Conservation (phyloP, 495 filamentous ascomycete species). For the Aspergillus ellipticus region DNA sequence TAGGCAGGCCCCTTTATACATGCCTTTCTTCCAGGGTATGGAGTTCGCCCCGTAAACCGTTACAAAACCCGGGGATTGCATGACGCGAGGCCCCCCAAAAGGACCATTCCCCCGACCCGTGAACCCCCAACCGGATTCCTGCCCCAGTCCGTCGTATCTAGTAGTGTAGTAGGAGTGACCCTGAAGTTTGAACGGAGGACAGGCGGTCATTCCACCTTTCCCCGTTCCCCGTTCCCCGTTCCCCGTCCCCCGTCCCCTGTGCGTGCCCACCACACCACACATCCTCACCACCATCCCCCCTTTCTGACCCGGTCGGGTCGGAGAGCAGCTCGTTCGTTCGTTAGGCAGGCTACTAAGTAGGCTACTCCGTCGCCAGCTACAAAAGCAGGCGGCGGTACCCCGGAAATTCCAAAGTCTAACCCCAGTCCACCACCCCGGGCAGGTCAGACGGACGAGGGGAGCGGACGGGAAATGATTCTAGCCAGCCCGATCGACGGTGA, state of each 20-base stretch:
- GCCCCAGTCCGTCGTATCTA: no score
- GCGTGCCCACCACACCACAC: no score
- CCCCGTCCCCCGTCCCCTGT: no score
- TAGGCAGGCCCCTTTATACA: neutral
- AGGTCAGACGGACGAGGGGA: neutral
- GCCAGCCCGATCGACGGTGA: constrained; percentile 5
- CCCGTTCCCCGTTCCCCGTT: no score
- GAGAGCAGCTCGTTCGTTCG: no score
- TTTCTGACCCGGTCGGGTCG: no score
- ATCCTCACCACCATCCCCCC: no score
- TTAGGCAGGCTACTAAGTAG: no score
- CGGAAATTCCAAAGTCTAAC: constrained; percentile 2
- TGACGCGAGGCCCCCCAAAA: constrained; percentile 4
- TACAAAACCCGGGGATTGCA: constrained; percentile 6
- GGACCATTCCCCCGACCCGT: constrained; percentile 1
- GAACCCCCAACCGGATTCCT: neutral
- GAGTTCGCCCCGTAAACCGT: constrained; percentile 2
- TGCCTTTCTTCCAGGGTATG: neutral
- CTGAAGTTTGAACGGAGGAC: no score
- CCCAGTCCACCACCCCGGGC: neutral
- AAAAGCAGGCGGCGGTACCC: constrained; percentile 1
- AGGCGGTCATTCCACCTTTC: neutral
- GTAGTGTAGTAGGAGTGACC: no score
- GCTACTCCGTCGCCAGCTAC: no score
- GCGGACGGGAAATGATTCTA: constrained; percentile 10